Base-by-base conservation (phyloP, 768 basidiomycete genomes). In the Fomitopsis serialis region DNA sequence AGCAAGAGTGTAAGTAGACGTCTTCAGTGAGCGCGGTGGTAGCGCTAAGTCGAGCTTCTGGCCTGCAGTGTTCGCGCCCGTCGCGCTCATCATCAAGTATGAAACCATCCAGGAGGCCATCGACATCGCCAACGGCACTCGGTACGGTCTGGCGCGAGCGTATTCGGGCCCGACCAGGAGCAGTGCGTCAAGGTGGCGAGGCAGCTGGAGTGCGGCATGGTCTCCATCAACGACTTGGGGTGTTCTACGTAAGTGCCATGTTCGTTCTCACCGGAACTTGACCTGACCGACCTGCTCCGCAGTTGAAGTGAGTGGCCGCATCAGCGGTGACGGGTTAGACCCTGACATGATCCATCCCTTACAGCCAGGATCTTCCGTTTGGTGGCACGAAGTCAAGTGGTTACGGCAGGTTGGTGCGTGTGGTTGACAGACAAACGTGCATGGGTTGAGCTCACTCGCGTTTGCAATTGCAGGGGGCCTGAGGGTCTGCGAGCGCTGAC, bases 61-160 rank as follows among this genome's bases (percentile, higher is more conserved):
- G 59, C 6, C 27, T 42, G 49, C 48, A 94, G 91, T 97, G 40
- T 99, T 99, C 66, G 96, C 93, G 0, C 96, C 96, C 1, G 77
- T 99, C 60, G 92, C 92, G 56, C 72, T 91, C 27, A 76, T 98
- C 42, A 86, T 98, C 69, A 79, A 82, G 47, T 98, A 95, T 62
- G 83, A 91, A 12, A 82, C 78, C 13, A 70, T 94, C 34, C 87
- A 94, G 1, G 87, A 97, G 62, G 94, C 92, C 0, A 78, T 98
- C 54, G 78, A 80, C 47, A 87, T 96, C 57, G 91, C 96, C 0
- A 99, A 98, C 65, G 78, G 80, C 19, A 95, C 93, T 0, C 77
- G 79, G 21, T 98, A 89, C 66, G 95, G 90, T 12, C 83, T 99
- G 96, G 95, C 19, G 93, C 95, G 2, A 91, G 90, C 51, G 92